phyloP scores from a whole-genome alignment of 805 yeast species.

The Candida xyloterini region DNA sequence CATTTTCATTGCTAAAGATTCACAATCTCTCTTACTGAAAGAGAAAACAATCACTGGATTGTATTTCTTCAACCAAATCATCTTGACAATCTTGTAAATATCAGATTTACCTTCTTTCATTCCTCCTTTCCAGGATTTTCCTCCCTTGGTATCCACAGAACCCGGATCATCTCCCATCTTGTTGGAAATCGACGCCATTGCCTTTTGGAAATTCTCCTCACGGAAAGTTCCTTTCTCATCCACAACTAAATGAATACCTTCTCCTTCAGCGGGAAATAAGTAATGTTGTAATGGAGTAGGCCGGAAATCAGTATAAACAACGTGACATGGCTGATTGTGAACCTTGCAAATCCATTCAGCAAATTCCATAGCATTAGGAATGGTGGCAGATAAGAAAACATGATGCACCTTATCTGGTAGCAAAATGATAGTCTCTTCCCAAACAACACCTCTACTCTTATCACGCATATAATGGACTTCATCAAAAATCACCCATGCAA shows the following conservation, averaged over 20 bases:
- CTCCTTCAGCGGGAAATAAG: constrained; percentile 97
- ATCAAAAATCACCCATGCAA: constrained; percentile 97
- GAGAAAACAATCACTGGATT: constrained; percentile 98
- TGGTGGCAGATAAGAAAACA: constrained; percentile 92
- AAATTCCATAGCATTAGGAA: constrained; percentile 97
- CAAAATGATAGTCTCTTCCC: constrained; percentile 98
- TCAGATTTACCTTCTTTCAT: constrained; percentile 65
- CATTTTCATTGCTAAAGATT: constrained; percentile 90
- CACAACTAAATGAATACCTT: constrained; percentile 94
- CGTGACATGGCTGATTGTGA: constrained; percentile 96
- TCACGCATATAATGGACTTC: constrained; percentile 99
- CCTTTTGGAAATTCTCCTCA: constrained; percentile 97
- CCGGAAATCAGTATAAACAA: constrained; percentile 96
- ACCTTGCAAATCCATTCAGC: constrained; percentile 98
- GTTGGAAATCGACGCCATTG: constrained; percentile 90
- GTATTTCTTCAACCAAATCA: constrained; percentile 95
- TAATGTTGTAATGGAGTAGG: constrained; percentile 99
- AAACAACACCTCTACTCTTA: constrained; percentile 96
- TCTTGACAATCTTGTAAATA: constrained; percentile 92
- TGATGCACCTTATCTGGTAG: constrained; percentile 95
- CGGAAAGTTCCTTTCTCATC: constrained; percentile 95
- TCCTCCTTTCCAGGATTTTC: constrained; percentile 85
- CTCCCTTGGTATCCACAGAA: constrained; percentile 50
- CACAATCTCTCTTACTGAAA: constrained; percentile 97
- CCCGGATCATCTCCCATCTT: constrained; percentile 81